Evolutionary conservation across 73 alveolate species (phyloP).

Genomic region (Paramecium sonneborni): DNA sequence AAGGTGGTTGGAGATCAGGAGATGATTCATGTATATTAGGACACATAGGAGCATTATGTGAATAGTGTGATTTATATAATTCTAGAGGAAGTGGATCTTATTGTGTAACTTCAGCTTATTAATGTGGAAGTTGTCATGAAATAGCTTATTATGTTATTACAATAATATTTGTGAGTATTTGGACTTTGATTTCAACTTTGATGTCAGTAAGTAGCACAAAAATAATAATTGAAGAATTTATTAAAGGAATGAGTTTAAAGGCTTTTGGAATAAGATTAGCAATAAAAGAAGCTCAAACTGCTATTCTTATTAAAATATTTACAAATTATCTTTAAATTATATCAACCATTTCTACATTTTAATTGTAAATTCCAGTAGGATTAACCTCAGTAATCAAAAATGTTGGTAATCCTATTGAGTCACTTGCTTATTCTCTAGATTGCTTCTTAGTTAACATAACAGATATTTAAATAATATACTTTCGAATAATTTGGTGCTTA

Average conservation of each 20-base stretch:
- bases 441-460: not conserved
- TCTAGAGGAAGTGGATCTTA: not conserved
- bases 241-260: not conserved
- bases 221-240: not conserved
- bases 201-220: not conserved
- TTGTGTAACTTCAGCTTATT: not conserved
- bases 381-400: not conserved
- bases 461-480: not conserved
- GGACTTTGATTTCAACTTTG: not conserved
- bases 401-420: slow-evolving; percentile 8
- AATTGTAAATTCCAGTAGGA: not conserved
- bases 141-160: not conserved
- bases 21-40: slow-evolving; percentile 28
- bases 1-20: not conserved
- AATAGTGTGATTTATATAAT: slow-evolving; percentile 23
- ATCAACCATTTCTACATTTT: not conserved
- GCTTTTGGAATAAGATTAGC: not conserved
- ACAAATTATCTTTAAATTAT: not conserved
- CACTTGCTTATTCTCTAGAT: not conserved
- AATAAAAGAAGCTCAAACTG: not conserved
- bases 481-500: not conserved
- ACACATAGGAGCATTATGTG: slow-evolving; percentile 52
- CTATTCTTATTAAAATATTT: not conserved
- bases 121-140: not conserved
- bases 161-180: too few relatives aligned